These are phyloP conservation scores for Pythium sp. DNA, from an alignment of 352 stramenopile species.

Conservation along the genomic window DNA sequence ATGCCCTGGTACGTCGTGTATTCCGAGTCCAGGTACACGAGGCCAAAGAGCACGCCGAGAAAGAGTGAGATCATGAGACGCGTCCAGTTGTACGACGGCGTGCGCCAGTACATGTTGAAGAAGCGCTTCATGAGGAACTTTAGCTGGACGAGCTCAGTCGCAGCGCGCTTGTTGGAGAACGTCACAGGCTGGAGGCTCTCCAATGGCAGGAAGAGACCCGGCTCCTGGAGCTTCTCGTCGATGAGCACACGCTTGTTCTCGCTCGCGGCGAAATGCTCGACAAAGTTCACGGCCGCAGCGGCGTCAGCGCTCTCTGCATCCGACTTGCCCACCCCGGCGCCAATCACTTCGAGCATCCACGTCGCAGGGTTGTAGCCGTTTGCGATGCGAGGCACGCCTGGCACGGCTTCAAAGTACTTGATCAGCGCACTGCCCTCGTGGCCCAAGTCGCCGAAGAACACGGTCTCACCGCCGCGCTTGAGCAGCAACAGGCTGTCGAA, in stretches of 20 bases:
- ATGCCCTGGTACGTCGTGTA: slow-evolving; percentile 38
- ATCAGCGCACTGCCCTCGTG: slow-evolving; percentile 31
- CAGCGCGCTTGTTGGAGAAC: slow-evolving; percentile 36
- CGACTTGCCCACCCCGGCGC: slow-evolving; percentile 18
- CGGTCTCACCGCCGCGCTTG: slow-evolving; percentile 55
- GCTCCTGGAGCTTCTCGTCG: slow-evolving; percentile 5
- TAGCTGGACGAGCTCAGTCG: slow-evolving; percentile 34
- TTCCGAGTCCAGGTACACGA: slow-evolving; percentile 34
- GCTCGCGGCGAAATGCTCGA: slow-evolving; percentile 2
- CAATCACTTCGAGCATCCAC: slow-evolving; percentile 72
- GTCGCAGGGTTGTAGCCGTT: slow-evolving; percentile 71
- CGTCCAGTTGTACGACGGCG: slow-evolving; percentile 85
- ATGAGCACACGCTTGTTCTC: slow-evolving; percentile 10
- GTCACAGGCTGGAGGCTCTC: slow-evolving; percentile 13
- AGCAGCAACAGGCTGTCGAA: slow-evolving; percentile 90
- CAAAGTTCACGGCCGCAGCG: background rate
- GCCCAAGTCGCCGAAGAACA: slow-evolving; percentile 56
- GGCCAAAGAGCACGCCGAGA: slow-evolving; percentile 76
- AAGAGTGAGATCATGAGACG: slow-evolving; percentile 68
- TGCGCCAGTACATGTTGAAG: slow-evolving; percentile 65
- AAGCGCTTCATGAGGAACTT: slow-evolving; percentile 51
- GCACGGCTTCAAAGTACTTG: slow-evolving; percentile 68
- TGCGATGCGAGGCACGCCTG: slow-evolving; percentile 48
- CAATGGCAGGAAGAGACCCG: background rate
- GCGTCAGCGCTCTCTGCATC: slow-evolving; percentile 8